Conservation (phyloP, 225 moss, liverwort and hornwort genomes). For the Pleurozium schreberi region DNA sequence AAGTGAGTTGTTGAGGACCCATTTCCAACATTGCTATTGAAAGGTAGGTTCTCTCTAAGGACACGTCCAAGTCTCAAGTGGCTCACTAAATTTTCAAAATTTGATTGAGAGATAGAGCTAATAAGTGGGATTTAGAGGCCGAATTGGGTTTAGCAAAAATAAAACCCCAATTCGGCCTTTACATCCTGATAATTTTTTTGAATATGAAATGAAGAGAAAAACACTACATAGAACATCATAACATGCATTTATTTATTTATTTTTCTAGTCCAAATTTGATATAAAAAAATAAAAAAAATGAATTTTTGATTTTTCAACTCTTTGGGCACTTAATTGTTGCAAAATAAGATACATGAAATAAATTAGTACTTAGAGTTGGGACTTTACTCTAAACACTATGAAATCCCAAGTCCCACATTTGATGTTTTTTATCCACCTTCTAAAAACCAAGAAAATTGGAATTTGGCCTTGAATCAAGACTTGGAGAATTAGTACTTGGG, state of each 20-base stretch:
- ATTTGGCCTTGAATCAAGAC: background rate
- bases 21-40: background rate
- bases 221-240: background rate
- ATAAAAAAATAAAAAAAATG: too few relatives aligned
- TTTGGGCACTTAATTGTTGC: background rate
- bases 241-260: too few relatives aligned
- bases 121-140: fast-evolving
- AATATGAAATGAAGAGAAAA: background rate
- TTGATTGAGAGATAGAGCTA: background rate
- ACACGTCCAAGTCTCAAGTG: background rate
- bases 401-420: background rate
- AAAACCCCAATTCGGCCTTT: fast-evolving
- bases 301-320: fast-evolving
- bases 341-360: background rate
- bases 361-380: background rate
- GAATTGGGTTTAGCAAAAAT: background rate
- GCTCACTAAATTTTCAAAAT: background rate
- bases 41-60: too few relatives aligned
- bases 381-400: background rate
- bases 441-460: background rate
- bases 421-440: background rate
- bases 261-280: too few relatives aligned
- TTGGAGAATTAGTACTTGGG: background rate
- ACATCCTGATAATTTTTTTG: background rate
- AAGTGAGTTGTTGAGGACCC: background rate